phyloP scores from a whole-genome alignment of 177 flowering plant species.

The Tripterygium wilfordii region DNA sequence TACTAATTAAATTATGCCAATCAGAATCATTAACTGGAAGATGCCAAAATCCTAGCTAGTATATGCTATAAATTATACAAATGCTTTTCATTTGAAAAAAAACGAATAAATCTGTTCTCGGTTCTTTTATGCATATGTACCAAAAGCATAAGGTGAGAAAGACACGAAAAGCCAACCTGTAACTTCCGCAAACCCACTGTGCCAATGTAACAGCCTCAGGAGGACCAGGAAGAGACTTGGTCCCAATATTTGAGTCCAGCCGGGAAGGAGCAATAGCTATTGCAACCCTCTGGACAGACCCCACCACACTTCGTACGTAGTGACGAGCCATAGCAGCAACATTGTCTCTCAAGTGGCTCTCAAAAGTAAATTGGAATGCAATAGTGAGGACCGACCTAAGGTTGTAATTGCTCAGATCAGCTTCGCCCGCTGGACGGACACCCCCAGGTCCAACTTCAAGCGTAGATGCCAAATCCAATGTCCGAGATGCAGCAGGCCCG shows the following conservation, averaged over 20 bases:
- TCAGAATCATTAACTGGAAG: no score
- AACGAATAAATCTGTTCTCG: no score
- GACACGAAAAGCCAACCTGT: constrained; percentile 36
- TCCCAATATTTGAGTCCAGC: constrained; percentile 30
- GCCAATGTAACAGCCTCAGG: constrained; percentile 76
- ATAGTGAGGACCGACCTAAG: constrained; percentile 70
- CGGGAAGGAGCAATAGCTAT: constrained; percentile 77
- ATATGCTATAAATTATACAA: no score
- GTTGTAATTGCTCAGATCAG: constrained; percentile 21
- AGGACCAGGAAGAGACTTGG: constrained; percentile 50
- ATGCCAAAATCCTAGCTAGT: no score
- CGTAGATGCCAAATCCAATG: constrained; percentile 75
- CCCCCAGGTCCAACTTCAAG: constrained; percentile 64
- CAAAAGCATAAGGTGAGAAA: neutral
- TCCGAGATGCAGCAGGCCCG: constrained; percentile 32
- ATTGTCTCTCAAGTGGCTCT: constrained; percentile 61
- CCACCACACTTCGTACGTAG: constrained; percentile 69
- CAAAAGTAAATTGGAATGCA: constrained; percentile 82
- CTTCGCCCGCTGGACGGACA: constrained; percentile 32
- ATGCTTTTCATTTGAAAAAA: no score
- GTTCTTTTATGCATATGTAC: no score
- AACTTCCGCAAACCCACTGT: constrained; percentile 73
- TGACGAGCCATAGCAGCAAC: constrained; percentile 89
- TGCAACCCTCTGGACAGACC: constrained; percentile 88
- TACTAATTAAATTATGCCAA: no score